Conservation (phyloP, 164 flowering plant genomes). For the Piper betle region DNA sequence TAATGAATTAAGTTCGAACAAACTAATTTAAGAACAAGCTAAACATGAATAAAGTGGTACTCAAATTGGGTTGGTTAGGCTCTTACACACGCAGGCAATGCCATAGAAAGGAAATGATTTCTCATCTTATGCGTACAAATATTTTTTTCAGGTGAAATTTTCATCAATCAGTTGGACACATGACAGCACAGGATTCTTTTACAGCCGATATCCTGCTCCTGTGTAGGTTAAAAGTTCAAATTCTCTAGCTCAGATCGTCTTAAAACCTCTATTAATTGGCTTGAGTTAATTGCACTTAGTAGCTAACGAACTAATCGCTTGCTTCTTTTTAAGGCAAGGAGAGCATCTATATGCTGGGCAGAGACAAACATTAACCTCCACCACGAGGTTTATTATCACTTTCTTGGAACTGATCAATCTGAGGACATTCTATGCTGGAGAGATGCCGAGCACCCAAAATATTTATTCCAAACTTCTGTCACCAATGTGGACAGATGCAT, state of each 20-base stretch:
- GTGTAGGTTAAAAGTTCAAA: slow-evolving; percentile 33
- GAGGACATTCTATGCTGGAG: slow-evolving; percentile 89
- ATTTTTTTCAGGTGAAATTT: slow-evolving; percentile 90
- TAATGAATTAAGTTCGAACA: slow-evolving; percentile 63
- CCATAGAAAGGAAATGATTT: too few species aligned
- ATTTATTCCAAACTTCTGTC: slow-evolving; percentile 33
- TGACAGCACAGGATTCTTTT: slow-evolving; percentile 90
- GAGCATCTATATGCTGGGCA: slow-evolving; percentile 76
- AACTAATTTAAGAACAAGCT: too few species aligned
- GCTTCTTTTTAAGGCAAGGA: slow-evolving; percentile 36
- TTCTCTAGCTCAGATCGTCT: neutral
- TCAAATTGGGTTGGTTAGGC: slow-evolving; percentile 26
- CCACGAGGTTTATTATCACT: slow-evolving; percentile 76
- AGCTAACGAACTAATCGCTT: neutral
- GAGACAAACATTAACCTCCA: slow-evolving; percentile 70
- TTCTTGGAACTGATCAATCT: slow-evolving; percentile 79
- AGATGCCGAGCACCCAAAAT: slow-evolving; percentile 71
- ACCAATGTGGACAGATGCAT: slow-evolving; percentile 88
- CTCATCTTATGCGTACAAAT: too few species aligned
- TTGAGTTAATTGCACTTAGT: too few species aligned
- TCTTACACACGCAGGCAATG: slow-evolving; percentile 91
- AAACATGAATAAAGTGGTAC: too few species aligned
- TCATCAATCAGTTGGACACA: slow-evolving; percentile 76
- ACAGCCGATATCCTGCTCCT: slow-evolving; percentile 83
- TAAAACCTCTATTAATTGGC: too few species aligned